These are phyloP conservation scores for Paramecium octaurelia DNA, from an alignment of 73 alveolate species.

Conservation along the genomic window DNA sequence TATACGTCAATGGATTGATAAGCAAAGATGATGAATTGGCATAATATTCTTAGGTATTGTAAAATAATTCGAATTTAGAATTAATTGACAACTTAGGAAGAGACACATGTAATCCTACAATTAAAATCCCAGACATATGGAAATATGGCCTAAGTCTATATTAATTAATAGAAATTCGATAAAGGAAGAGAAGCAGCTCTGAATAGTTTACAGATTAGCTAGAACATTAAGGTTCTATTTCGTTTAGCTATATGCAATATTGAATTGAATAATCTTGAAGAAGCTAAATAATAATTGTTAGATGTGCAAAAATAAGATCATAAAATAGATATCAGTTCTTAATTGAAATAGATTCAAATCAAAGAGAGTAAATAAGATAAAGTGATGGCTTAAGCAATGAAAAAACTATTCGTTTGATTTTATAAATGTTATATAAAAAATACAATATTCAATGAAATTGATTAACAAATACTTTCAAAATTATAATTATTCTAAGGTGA, in stretches of 20 bases:
- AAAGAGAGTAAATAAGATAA: background rate
- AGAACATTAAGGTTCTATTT: background rate
- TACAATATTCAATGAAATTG: no score
- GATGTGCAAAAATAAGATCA: background rate
- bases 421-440: background rate
- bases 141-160: constrained; percentile 20
- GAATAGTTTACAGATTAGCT: background rate
- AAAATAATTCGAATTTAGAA: background rate
- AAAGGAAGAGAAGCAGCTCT: background rate
- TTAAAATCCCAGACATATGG: background rate
- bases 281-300: background rate
- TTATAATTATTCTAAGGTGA: background rate
- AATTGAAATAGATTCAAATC: background rate
- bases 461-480: background rate
- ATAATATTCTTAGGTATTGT: background rate
- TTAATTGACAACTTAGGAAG: background rate
- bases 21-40: background rate
- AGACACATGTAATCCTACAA: background rate
- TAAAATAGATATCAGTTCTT: background rate
- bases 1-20: background rate
- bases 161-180: background rate
- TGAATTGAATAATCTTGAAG: background rate
- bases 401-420: background rate
- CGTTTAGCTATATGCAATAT: background rate
- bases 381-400: background rate